Evolutionary conservation across 2,329 filamentous ascomycete species (phyloP), one percentile per base, ranked within the genome.

Genomic region (Coniochaeta sp.): DNA sequence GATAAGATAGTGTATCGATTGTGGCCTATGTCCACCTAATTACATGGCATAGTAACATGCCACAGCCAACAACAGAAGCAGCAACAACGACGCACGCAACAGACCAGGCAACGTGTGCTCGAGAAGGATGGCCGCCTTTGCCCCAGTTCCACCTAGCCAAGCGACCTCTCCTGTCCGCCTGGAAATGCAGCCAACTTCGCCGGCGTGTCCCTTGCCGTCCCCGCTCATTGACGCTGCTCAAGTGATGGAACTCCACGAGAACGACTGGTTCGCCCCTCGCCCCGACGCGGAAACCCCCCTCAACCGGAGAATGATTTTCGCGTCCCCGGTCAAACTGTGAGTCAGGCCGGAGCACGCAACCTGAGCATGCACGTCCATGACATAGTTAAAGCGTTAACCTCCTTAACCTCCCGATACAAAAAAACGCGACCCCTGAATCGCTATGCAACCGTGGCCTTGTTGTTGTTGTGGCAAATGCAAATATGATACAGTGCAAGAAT

Each of bases 401-500:
- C 19, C 47, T n/a, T n/a, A n/a, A n/a, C n/a, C n/a, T n/a, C n/a
- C 44, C 47, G 24, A 28, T 52, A 52, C 47, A 52, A 52, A 26
- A 32, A 52, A 26, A 24, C 47, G 47, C 24, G 9, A 24, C 54
- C 30, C 54, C 54, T 5, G 38, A 36, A 56, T 36, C 34, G 34
- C 36, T 42, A 57, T 57, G 55, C 55, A 57, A 36, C 24, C 36
- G 55, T 57, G 38, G 28, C 30, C 26, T 52, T 54, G 47, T 32
- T 55, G 54, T 36, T 56, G 55, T 57, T 28, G 44, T 17, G 24
- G 34, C 34, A 57, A 24, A 57, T 57, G 36, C 36, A 57, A 55
- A 57, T 44, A 57, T 57, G 24, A 57, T 57, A 57, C 55, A 57
- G 36, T 38, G 54, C 54, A 26, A 34, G 54, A 57, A 44, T 26